Evolutionary conservation across 1,284 basidiomycete genomes (phyloP), one percentile per base, ranked within the genome.

Genomic region (Gomphus bonarii): DNA sequence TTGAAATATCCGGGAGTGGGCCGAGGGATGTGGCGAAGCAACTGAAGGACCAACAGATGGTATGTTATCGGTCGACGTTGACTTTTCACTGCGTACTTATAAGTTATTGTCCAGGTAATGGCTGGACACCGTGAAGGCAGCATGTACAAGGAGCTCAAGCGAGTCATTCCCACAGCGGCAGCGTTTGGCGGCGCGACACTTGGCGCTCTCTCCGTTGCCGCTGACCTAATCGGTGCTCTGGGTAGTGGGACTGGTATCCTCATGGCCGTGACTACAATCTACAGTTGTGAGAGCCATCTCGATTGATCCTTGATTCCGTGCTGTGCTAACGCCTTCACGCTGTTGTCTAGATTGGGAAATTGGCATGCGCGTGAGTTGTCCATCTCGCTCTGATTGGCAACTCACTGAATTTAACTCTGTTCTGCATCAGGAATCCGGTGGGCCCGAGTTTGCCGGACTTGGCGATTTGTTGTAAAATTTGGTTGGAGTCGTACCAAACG

Each of bases 81-180:
- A n/a, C 46, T 48, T 18, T 54, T 9, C 30, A 16, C 6, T 25
- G 10, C 1, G 9, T 31, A 35, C 31, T 54, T 18, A 42, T 4
- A 28, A 61, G 14, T 57, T 12, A 11, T 28, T 54, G 14, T 53
- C 22, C 57, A 86, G 85, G 83, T 98, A 58, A 95, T 98, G 84
- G 94, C 95, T 25, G 95, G 95, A 58, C 95, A 97, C 71, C 86
- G 94, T 63, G 95, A 98, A 69, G 93, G 89, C 36, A 90, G 86
- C 30, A 97, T 98, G 91, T 98, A 98, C 81, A 98, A 97, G 78
- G 95, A 98, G 70, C 82, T 98, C 62, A 99, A 98, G 79, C 83
- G 93, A 50, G 88, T 98, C 63, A 97, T 99, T 62, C 95, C 95
- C 0, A 98, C 95, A 18, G 95, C 97, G 8, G 95, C 95, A 14